Evolutionary conservation across 2,329 filamentous ascomycete species (phyloP).

Genomic region (Rhynchosporium secalis): DNA sequence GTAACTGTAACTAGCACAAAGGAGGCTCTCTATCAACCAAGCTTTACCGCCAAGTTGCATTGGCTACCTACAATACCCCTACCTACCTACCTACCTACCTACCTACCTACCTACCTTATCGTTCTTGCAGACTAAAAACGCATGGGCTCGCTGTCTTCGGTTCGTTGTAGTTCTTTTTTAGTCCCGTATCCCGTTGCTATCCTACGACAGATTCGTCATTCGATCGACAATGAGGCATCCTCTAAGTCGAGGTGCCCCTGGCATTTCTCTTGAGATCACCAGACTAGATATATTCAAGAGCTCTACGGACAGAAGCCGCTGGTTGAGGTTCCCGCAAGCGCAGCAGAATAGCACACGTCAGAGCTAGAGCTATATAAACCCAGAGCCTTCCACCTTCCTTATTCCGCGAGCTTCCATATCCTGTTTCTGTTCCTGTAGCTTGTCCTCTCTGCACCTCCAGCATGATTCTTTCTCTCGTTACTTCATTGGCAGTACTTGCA

Average conservation of each 20-base stretch:
- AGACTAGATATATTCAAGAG: background rate
- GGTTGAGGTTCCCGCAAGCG: background rate
- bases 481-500: constrained; percentile 21
- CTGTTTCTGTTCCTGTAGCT: background rate
- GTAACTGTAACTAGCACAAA: background rate
- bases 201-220: constrained; percentile 17
- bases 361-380: constrained; percentile 14
- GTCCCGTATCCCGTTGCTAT: background rate
- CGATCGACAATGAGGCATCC: constrained; percentile 5
- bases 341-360: background rate
- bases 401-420: background rate
- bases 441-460: background rate
- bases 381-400: background rate
- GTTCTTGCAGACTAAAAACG: background rate
- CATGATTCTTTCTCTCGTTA: constrained; percentile 20
- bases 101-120: constrained; percentile 2
- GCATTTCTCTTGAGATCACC: background rate
- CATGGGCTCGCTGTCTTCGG: background rate
- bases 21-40: constrained; percentile 3
- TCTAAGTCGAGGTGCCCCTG: background rate
- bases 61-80: too few species aligned
- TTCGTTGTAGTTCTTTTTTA: background rate
- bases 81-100: background rate
- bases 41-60: constrained; percentile 10
- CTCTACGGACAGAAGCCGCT: background rate